A percentile compares a stretch with the other conserved stretches of the same genome.
Conservation (phyloP, 768 basidiomycete species). For the Sarcomyxa edulis region DNA sequence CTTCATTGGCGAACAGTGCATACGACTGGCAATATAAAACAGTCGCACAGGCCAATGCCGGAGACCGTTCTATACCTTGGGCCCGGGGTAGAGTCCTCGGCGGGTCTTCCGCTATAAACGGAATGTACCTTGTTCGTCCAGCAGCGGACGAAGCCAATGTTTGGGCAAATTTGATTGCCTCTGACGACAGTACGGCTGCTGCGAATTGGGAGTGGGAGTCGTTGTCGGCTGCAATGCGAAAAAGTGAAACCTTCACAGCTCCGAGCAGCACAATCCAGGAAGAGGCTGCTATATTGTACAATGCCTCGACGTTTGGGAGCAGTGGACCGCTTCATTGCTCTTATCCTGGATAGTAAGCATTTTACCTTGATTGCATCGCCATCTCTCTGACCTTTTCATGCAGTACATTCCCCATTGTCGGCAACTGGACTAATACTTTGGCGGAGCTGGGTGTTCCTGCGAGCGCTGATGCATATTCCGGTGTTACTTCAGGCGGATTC, state of each 20-base stretch:
- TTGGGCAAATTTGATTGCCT: slow-evolving; percentile 19
- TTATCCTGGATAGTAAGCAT: slow-evolving; percentile 49
- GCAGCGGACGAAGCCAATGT: slow-evolving; percentile 36
- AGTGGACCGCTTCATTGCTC: slow-evolving; percentile 37
- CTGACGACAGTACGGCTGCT: slow-evolving; percentile 29
- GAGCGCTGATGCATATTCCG: slow-evolving; percentile 38
- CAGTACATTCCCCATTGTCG: slow-evolving; percentile 45
- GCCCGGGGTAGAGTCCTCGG: slow-evolving; percentile 42
- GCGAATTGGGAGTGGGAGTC: slow-evolving; percentile 32
- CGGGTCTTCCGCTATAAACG: slow-evolving; percentile 42
- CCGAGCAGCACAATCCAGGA: slow-evolving; percentile 34
- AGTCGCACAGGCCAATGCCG: not conserved
- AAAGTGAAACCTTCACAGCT: slow-evolving; percentile 51
- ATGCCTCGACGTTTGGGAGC: slow-evolving; percentile 42
- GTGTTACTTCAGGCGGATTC: slow-evolving; percentile 43
- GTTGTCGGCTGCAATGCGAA: slow-evolving; percentile 40
- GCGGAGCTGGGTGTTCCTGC: slow-evolving; percentile 36
- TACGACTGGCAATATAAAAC: slow-evolving; percentile 27
- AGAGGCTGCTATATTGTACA: slow-evolving; percentile 39
- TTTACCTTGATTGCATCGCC: not conserved
- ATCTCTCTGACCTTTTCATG: slow-evolving; percentile 2
- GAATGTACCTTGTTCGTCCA: slow-evolving; percentile 38
- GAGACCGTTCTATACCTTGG: not conserved
- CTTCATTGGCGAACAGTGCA: slow-evolving; percentile 28
- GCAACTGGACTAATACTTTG: slow-evolving; percentile 52